Conservation (phyloP, 495 filamentous ascomycete species). For the Tirmania nivea region DNA sequence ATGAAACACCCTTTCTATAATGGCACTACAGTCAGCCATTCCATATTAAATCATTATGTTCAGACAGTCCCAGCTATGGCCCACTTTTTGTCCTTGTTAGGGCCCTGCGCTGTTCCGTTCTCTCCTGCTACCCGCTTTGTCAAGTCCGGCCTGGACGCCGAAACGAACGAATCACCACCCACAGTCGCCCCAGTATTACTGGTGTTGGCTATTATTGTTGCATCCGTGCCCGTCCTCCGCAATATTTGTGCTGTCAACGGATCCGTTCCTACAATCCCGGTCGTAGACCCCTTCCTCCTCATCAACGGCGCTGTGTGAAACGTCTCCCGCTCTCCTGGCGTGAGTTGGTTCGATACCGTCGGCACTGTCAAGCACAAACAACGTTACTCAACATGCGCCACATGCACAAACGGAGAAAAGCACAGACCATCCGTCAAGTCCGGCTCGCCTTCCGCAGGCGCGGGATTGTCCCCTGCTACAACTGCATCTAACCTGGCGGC, state of each 20-base stretch:
- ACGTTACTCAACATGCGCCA: background rate
- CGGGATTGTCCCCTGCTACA: background rate
- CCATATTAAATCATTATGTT: background rate
- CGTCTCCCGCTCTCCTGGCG: background rate
- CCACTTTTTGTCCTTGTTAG: slow-evolving; percentile 24
- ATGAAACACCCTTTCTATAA: slow-evolving; percentile 62
- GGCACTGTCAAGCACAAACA: background rate
- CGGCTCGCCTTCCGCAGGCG: background rate
- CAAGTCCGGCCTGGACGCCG: slow-evolving; percentile 22
- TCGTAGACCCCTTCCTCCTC: background rate
- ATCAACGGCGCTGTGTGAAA: background rate
- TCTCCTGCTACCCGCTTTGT: slow-evolving; percentile 15
- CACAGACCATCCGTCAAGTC: background rate
- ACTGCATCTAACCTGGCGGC: background rate
- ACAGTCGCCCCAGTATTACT: slow-evolving; percentile 34
- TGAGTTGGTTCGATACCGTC: background rate
- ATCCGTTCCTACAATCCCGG: slow-evolving; percentile 1
- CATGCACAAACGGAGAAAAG: background rate
- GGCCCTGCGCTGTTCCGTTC: slow-evolving; percentile 18
- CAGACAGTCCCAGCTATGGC: slow-evolving; percentile 10
- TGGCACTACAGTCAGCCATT: slow-evolving; percentile 15
- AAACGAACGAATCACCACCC: slow-evolving; percentile 30
- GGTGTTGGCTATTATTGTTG: slow-evolving; percentile 36
- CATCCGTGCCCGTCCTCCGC: slow-evolving; percentile 58
- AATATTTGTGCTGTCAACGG: slow-evolving; percentile 39